Percentiles rank a stretch among this genome's conserved stretches.
phyloP scores from a whole-genome alignment of 2,329 filamentous ascomycete genomes.

The Nemania sp. region DNA sequence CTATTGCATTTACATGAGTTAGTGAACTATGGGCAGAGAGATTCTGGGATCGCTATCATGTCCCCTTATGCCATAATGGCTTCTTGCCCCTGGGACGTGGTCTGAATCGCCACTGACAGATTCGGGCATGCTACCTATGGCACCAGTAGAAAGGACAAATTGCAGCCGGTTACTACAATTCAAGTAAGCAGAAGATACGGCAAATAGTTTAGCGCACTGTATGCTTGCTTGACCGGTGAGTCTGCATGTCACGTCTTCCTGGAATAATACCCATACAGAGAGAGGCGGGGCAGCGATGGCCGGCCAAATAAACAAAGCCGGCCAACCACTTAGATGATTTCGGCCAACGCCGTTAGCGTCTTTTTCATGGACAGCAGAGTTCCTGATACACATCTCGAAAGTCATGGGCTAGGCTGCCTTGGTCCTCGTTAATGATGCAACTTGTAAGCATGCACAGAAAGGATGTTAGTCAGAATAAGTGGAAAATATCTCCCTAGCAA shows the following conservation, averaged over 20 bases:
- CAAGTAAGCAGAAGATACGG: neutral
- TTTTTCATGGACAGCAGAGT: neutral
- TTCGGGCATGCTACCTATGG: too few species aligned
- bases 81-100: neutral
- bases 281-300: conserved; percentile 21
- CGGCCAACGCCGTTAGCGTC: conserved; percentile 19
- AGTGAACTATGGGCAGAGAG: too few species aligned
- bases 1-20: too few species aligned
- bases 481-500: too few species aligned
- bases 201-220: conserved; percentile 28
- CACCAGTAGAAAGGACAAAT: too few species aligned
- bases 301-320: conserved; percentile 28
- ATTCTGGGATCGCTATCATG: too few species aligned
- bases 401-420: too few species aligned
- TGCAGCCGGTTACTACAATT: conserved; percentile 5
- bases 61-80: too few species aligned
- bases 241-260: conserved; percentile 30
- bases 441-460: too few species aligned
- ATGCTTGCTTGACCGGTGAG: conserved; percentile 30
- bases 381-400: neutral
- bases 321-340: conserved; percentile 12
- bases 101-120: neutral
- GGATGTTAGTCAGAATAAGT: too few species aligned
- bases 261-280: conserved; percentile 17
- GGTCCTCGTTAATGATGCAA: too few species aligned